A percentile compares a stretch with the other conserved stretches of the same genome.
Evolutionary conservation across 1,139 yeast genomes (phyloP).

Genomic region (Pichia sp.): DNA sequence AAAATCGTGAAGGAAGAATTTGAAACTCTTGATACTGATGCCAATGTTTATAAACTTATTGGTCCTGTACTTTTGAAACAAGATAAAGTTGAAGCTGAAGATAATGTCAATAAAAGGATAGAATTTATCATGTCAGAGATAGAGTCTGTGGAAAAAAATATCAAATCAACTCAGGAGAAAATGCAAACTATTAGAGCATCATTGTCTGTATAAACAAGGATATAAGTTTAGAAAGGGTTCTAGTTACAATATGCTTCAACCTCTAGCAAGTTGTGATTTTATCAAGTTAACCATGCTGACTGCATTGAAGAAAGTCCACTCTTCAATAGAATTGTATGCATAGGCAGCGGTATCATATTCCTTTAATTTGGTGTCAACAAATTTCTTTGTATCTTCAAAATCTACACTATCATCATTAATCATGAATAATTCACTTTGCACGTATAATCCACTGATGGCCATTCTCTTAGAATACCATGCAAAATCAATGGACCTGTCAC

Average conservation of each 20-base stretch:
- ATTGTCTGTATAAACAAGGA: not conserved
- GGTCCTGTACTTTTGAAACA: conserved; percentile 93
- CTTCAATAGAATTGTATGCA: conserved; percentile 56
- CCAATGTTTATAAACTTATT: conserved; percentile 78
- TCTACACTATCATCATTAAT: conserved; percentile 60
- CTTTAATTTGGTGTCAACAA: conserved; percentile 56
- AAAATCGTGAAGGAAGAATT: conserved; percentile 86
- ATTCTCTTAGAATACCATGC: conserved; percentile 90
- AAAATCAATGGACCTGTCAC: conserved; percentile 76
- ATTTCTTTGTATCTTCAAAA: conserved; percentile 50
- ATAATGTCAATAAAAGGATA: conserved; percentile 78
- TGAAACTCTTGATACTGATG: conserved; percentile 37
- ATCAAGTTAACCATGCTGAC: conserved; percentile 60
- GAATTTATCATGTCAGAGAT: conserved; percentile 81
- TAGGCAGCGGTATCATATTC: conserved; percentile 49
- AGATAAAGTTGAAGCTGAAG: conserved; percentile 69
- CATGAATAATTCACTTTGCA: conserved; percentile 72
- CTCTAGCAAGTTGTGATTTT: conserved; percentile 62
- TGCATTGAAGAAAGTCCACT: conserved; percentile 70
- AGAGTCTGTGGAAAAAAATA: conserved; percentile 54
- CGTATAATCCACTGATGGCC: conserved; percentile 61
- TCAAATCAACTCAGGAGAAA: conserved; percentile 41
- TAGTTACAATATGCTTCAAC: conserved; percentile 29
- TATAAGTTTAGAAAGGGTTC: not conserved
- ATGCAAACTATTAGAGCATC: conserved; percentile 6